Conservation (phyloP, 306 rosid genomes). For the Glycine soja region DNA sequence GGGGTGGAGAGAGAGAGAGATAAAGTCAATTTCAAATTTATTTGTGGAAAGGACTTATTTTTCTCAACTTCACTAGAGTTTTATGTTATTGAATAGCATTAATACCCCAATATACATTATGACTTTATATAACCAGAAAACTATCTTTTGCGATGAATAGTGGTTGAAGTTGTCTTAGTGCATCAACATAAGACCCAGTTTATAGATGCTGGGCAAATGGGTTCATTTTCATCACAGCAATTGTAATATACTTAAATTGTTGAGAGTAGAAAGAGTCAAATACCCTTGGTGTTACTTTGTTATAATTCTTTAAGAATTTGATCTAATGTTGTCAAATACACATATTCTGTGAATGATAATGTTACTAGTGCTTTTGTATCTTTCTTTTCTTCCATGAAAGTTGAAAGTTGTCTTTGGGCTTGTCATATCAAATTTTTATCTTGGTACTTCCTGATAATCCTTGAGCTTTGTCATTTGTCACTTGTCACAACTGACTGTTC, state of each 20-base stretch:
- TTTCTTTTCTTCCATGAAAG: neutral
- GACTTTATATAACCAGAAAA: constrained; percentile 9
- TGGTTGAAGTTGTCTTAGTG: neutral
- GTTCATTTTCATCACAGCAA: neutral
- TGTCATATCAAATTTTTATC: too few relatives aligned
- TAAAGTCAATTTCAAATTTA: neutral
- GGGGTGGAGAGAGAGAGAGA: neutral
- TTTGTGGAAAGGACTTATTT: neutral
- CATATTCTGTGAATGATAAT: neutral
- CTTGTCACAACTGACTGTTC: neutral
- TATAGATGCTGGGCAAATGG: neutral
- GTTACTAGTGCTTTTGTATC: constrained; percentile 11
- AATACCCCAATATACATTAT: neutral
- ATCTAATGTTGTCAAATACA: constrained; percentile 17
- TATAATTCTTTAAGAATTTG: neutral
- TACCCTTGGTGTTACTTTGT: neutral
- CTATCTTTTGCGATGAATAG: neutral
- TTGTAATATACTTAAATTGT: neutral
- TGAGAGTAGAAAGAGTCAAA: constrained; percentile 16
- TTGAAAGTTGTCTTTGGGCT: too few relatives aligned
- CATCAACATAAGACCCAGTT: too few relatives aligned
- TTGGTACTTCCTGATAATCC: neutral
- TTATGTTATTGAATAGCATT: neutral
- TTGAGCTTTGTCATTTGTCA: constrained; percentile 13
- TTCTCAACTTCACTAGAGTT: neutral